These are phyloP conservation scores for Solanum medicagineum DNA, from an alignment of 257 asterid species.

Conservation along the genomic window DNA sequence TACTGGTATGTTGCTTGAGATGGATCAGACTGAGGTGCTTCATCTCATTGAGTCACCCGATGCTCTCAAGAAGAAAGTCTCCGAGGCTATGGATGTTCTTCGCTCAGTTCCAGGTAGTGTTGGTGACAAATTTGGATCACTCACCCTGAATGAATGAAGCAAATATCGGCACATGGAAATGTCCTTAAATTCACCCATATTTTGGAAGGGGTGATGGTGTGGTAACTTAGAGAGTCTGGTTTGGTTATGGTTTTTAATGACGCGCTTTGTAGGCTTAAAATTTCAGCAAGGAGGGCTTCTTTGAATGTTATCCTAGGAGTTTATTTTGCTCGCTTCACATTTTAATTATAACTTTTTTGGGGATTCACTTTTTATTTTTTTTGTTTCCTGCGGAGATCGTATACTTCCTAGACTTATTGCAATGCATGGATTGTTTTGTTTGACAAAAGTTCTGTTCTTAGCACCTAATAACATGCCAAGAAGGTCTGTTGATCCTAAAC, in stretches of 20 bases:
- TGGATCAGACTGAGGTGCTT: conserved; percentile 88
- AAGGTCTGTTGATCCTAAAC: neutral
- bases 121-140: conserved; percentile 11
- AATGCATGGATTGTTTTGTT: neutral
- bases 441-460: neutral
- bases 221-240: neutral
- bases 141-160: conserved; percentile 6
- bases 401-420: neutral
- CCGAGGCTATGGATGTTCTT: conserved; percentile 73
- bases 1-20: conserved; percentile 84
- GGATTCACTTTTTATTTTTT: neutral
- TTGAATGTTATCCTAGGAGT: neutral
- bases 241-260: neutral
- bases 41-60: conserved; percentile 81
- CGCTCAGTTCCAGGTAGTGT: conserved; percentile 12
- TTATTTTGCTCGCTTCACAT: neutral
- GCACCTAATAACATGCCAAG: neutral
- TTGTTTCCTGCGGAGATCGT: neutral
- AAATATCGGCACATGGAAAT: neutral
- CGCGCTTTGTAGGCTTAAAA: neutral
- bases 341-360: neutral
- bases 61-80: conserved; percentile 65
- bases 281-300: neutral
- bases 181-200: neutral
- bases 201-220: neutral